phyloP scores from a whole-genome alignment of 176 grass and related monocot species.

The Bonia amplexicaulis region DNA sequence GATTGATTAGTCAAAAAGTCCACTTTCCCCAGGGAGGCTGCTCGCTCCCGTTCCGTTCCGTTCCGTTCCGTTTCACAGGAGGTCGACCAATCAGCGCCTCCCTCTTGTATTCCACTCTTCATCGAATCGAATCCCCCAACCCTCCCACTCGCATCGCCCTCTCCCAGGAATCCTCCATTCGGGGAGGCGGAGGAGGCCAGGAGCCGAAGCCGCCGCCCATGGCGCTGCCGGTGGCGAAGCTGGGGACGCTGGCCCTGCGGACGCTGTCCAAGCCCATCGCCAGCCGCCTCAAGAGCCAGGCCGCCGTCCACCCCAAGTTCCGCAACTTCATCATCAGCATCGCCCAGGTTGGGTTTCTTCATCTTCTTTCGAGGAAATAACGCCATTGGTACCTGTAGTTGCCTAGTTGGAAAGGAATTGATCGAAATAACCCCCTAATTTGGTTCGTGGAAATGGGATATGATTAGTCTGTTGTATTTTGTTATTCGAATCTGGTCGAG shows the following conservation, averaged over 20 bases:
- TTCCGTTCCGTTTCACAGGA: constrained; percentile 4
- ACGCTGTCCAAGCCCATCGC: constrained; percentile 92
- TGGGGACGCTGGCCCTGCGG: constrained; percentile 71
- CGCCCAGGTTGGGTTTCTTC: constrained; percentile 52
- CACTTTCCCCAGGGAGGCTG: background rate
- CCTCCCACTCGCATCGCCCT: background rate
- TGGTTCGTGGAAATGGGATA: background rate
- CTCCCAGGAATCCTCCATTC: background rate
- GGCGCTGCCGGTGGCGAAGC: constrained; percentile 85
- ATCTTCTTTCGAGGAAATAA: background rate
- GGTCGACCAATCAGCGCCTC: background rate
- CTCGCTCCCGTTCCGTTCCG: background rate
- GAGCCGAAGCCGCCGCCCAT: constrained; percentile 22
- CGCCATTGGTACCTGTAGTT: background rate
- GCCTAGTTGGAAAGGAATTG: background rate
- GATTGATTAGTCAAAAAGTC: constrained; percentile 3
- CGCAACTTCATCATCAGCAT: constrained; percentile 73
- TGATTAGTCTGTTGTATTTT: background rate
- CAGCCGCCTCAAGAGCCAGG: constrained; percentile 84
- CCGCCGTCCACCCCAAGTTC: constrained; percentile 86
- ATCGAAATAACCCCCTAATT: background rate
- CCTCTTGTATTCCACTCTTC: background rate
- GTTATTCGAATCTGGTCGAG: too few relatives aligned
- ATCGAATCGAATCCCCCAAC: background rate
- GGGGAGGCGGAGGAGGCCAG: background rate